Conservation (phyloP, 352 stramenopile genomes). For the Pythium sukuiense region DNA sequence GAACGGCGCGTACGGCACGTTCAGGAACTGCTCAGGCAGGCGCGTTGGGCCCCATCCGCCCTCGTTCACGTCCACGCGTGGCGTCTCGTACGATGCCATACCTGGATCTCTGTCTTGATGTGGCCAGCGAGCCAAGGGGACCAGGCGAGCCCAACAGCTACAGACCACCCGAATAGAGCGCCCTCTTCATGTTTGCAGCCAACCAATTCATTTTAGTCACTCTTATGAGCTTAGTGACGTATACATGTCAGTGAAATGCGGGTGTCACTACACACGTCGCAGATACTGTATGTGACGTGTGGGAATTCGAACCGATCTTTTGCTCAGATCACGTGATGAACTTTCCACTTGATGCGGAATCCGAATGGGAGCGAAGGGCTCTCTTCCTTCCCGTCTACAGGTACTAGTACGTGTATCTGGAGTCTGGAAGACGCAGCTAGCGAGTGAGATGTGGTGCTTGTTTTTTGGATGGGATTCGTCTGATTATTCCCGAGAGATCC, state of each 20-base stretch:
- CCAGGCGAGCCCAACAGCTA: neutral
- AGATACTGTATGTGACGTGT: neutral
- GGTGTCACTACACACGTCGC: neutral
- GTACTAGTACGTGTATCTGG: no score
- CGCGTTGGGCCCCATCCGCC: slow-evolving; percentile 83
- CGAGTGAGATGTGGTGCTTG: neutral
- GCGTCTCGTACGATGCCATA: slow-evolving; percentile 79
- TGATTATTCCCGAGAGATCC: neutral
- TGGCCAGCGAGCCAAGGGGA: neutral
- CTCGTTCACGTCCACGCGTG: slow-evolving; percentile 80
- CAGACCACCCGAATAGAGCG: slow-evolving; percentile 7
- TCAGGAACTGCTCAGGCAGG: slow-evolving; percentile 89
- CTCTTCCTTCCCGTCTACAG: no score
- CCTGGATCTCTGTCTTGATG: neutral
- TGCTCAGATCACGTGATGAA: neutral
- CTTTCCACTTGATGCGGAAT: neutral
- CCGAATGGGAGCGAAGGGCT: neutral
- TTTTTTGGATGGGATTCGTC: neutral
- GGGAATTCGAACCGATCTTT: neutral
- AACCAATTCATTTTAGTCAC: neutral
- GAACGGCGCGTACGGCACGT: slow-evolving; percentile 95
- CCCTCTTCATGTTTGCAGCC: neutral
- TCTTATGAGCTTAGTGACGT: neutral
- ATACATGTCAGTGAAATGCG: neutral
- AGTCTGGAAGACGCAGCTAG: no score